Conservation (phyloP, 495 filamentous ascomycete species). For the Staphylotrichum tortipilum region DNA sequence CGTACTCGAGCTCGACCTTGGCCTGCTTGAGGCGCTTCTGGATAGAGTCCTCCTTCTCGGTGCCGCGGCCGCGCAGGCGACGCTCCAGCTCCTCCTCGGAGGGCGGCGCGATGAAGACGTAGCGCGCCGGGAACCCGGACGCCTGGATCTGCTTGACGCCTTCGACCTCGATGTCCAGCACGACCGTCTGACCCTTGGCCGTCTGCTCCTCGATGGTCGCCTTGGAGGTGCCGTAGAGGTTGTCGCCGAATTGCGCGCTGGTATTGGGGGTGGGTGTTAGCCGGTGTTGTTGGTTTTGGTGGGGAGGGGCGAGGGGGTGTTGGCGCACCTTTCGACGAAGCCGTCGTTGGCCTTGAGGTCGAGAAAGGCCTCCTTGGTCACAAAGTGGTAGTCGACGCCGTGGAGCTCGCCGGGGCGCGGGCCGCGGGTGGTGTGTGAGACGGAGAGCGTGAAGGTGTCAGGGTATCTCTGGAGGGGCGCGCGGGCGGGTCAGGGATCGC, state of each 20-base stretch:
- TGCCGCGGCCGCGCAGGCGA: slow-evolving; percentile 71
- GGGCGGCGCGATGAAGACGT: slow-evolving; percentile 78
- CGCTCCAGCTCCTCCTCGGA: slow-evolving; percentile 64
- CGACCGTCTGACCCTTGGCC: slow-evolving; percentile 55
- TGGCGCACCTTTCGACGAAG: slow-evolving; percentile 60
- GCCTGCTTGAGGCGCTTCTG: slow-evolving; percentile 70
- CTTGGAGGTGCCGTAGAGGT: slow-evolving; percentile 79
- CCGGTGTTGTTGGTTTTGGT: too few relatives aligned
- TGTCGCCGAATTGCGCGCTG: slow-evolving; percentile 75
- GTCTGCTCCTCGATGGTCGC: slow-evolving; percentile 66
- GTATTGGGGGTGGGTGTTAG: not conserved
- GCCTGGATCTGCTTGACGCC: slow-evolving; percentile 92
- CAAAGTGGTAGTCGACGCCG: slow-evolving; percentile 77
- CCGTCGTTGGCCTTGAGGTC: slow-evolving; percentile 57
- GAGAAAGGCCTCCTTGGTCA: slow-evolving; percentile 58
- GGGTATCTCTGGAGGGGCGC: slow-evolving; percentile 50
- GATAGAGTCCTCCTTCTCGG: slow-evolving; percentile 72
- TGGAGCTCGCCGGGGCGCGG: slow-evolving; percentile 70
- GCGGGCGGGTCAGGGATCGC: slow-evolving; percentile 23
- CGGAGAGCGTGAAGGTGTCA: slow-evolving; percentile 67
- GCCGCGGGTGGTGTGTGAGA: slow-evolving; percentile 77
- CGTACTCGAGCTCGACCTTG: slow-evolving; percentile 70
- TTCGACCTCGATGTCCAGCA: slow-evolving; percentile 95
- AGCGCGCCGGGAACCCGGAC: slow-evolving; percentile 66
- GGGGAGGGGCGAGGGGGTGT: too few relatives aligned